Evolutionary conservation across 345 rosid genomes (phyloP), one percentile per base, ranked within the genome.

Genomic region (Dimocarpus longan): DNA sequence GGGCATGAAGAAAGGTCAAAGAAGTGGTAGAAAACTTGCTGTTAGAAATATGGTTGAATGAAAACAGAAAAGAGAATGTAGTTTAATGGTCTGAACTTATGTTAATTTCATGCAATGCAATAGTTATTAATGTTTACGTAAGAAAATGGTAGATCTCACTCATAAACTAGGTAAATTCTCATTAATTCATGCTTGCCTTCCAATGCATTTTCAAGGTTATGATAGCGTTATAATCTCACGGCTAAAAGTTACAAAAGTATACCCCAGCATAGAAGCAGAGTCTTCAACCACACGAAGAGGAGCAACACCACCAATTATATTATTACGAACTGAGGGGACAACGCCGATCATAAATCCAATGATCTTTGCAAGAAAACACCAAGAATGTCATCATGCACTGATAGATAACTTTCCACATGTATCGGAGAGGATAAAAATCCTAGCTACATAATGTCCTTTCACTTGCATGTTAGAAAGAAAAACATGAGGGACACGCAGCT

Each of bases 181-280:
- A 42, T 42, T 42, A 42, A 42, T 5, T 42, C 9, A 42, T 42
- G 44, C 9, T 8, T 42, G 9, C 44, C 44, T 42, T 42, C 44
- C 44, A 42, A 42, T 42, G 44, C 44, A 42, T 42, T 42, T 42
- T 42, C 44, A 42, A 8, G 9, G 44, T 42, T 42, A 42, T 42
- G 9, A 42, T 42, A 42, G 3, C 2, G 44, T 42, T 42, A 42
- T 5, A 42, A 42, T 44, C 32, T 13, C 54, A 12, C 3, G 59
- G 60, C 13, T 71, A 8, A 4, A 71, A 52, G 24, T 18, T 0
- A 28, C 9, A 54, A 48, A 66, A 37, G 44, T 1, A 42, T 76
- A 85, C 90, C 88, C 90, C 28, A 87, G 16, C 24, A 88, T 57
- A 46, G 83, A 79, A 5, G 85, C 78, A 11, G 88, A 83, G 63